Percentiles rank a stretch among this genome's conserved stretches.
phyloP scores from a whole-genome alignment of 2,329 filamentous ascomycete species.

The Aspergillus thermomutatus region DNA sequence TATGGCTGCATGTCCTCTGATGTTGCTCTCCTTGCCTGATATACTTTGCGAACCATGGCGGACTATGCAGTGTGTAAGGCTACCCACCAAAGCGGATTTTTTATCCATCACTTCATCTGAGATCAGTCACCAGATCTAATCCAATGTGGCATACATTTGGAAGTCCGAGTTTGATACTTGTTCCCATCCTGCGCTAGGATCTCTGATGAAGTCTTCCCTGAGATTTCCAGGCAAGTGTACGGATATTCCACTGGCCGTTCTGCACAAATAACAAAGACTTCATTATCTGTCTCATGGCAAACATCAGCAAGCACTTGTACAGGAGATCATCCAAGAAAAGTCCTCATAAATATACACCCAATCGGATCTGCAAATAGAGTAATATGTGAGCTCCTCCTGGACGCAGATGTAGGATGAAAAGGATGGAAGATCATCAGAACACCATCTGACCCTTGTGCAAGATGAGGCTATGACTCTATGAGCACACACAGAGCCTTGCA shows the following conservation, averaged over 20 bases:
- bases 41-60: conserved; percentile 7
- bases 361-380: background rate
- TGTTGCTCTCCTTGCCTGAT: background rate
- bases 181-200: background rate
- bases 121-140: background rate
- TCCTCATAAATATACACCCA: background rate
- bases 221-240: background rate
- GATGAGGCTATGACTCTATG: background rate
- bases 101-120: background rate
- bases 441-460: background rate
- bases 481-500: background rate
- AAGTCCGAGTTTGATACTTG: background rate
- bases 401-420: background rate
- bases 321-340: background rate
- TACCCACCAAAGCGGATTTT: background rate
- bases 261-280: background rate
- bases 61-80: background rate
- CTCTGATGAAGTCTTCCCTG: background rate
- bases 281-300: background rate
- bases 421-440: background rate
- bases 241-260: too few species aligned
- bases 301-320: background rate
- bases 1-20: background rate
- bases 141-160: background rate
- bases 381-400: background rate